Base-by-base conservation (phyloP, 1,284 basidiomycete genomes). In the Rhodotorula sp. region DNA sequence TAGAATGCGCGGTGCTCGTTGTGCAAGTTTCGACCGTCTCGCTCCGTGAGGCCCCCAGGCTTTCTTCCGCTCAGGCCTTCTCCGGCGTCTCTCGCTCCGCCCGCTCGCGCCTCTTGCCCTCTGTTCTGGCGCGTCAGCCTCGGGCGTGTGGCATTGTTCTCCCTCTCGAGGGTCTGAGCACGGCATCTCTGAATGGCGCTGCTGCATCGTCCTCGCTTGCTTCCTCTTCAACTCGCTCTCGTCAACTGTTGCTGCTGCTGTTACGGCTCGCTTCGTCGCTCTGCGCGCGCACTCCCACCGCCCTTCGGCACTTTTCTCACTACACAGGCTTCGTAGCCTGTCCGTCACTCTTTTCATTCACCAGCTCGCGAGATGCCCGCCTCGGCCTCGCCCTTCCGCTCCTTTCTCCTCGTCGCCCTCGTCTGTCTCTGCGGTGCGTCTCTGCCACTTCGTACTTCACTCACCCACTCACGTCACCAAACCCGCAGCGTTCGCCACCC, bases 361-460 rank as follows among this genome's bases (percentile, higher is more conserved):
- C 17, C 14, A 4, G 8, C 27, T 7, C 4, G 27, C 25, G 17
- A 7, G 7, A 54, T 54, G 53, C 27, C n/a, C 64, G 27, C 57
- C 34, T 34, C 34, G 34, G 34, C 34, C 34, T 34, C 34, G 34
- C 34, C 34, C 67, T 7, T 52, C 42, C 53, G 34, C 25, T 52
- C 67, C 21, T 59, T 68, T 25, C 48, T 55, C 41, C 10, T 67
- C 60, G 17, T 58, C 44, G 56, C 48, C 34, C 55, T 64, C 10
- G 14, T 57, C 41, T 34, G 10, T n/a, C 34, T 56, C 21, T 2
- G 48, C 63, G n/a, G 54, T 64, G 12, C 25, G 54, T 57, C 25
- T 4, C 14, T 19, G 7, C 21, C 10, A 27, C 7, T 14, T 52
- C 34, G 0, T 45, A 8, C 49, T n/a, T 13, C 17, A 23, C 14